Evolutionary conservation across 73 alveolate genomes (phyloP), one percentile per base, ranked within the genome.

Genomic region (Breviolum minutum): DNA sequence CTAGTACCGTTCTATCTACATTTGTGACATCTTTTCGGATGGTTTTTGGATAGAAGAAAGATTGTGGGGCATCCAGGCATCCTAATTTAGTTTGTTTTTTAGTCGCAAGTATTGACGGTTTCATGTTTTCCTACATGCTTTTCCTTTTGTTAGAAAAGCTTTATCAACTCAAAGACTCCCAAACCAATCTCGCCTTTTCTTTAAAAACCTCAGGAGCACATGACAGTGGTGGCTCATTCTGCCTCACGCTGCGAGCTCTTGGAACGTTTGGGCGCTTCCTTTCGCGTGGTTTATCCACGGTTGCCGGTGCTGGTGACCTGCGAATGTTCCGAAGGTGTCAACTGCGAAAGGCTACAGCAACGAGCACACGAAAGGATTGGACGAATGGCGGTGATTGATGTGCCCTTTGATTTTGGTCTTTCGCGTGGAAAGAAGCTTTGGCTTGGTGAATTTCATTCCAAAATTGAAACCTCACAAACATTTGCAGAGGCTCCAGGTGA

Each of bases 241-340:
- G 98, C 98, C 60, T 74, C 90, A 6, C 98, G 98, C n/a, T 93
- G 98, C 60, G 98, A 93, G 27, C 27, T 93, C 29, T 62, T 93
- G 83, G 91, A 74, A n/a, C 98, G 98, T 61, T 48, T 93, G 32
- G 98, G 92, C 7, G 83, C 92, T 2, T 93, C 98, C 62, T 93
- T 93, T 63, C 98, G 98, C 20, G 54, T 66, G 69, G 60, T 93
- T 29, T 93, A 93, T 32, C 91, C 64, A 17, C 79, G 82, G 82
- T n/a, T 93, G 79, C 98, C 98, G 8, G 92, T 93, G 70, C 91
- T 93, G 92, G 98, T 93, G 71, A 93, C 98, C 76, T 93, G 98
- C 61, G 98, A 93, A 32, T 93, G 98, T 27, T 60, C 98, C 7
- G 98, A 93, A 17, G 92, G 69, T 30, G 29, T 32, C 13, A 60